Percentiles rank a stretch among this genome's conserved stretches.
Evolutionary conservation across 345 rosid species (phyloP).

Genomic region (Mangifera indica): DNA sequence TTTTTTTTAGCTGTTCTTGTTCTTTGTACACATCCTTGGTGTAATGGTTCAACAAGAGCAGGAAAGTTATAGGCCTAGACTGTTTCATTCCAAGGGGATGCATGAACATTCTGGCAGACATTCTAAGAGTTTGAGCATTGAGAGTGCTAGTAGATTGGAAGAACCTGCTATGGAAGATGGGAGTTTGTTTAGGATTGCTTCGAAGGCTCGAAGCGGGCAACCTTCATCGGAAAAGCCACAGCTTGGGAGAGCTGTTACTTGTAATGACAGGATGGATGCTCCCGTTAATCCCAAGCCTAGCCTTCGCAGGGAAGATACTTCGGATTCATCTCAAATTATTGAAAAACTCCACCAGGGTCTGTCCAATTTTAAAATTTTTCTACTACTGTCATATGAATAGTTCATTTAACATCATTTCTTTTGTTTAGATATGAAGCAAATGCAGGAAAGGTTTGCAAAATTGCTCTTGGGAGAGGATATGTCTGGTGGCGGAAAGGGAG

Average conservation of each 20-base stretch:
- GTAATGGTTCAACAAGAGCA: constrained; percentile 67
- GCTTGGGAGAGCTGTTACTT: constrained; percentile 17
- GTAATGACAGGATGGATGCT: constrained; percentile 14
- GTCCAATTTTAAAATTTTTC: background rate
- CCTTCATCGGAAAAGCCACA: constrained; percentile 19
- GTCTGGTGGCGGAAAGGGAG: constrained; percentile 78
- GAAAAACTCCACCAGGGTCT: constrained; percentile 32
- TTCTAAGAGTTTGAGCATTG: constrained; percentile 48
- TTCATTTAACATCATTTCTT: constrained; percentile 4
- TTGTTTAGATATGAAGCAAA: constrained; percentile 51
- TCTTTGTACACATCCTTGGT: background rate
- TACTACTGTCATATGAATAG: background rate
- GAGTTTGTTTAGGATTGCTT: background rate
- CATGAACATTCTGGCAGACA: constrained; percentile 37
- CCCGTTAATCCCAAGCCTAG: constrained; percentile 18
- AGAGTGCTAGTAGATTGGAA: constrained; percentile 29
- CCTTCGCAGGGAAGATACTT: constrained; percentile 20
- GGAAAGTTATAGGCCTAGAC: constrained; percentile 50
- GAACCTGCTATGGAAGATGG: constrained; percentile 34
- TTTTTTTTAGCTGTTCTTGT: background rate
- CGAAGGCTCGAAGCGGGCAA: constrained; percentile 6
- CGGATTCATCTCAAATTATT: background rate
- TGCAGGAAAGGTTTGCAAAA: constrained; percentile 65
- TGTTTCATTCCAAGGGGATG: constrained; percentile 61
- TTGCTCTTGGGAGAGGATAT: constrained; percentile 70